A percentile compares a stretch with the other conserved stretches of the same genome.
phyloP scores from a whole-genome alignment of 2,329 filamentous ascomycete genomes.

The Aspergillus sp. region DNA sequence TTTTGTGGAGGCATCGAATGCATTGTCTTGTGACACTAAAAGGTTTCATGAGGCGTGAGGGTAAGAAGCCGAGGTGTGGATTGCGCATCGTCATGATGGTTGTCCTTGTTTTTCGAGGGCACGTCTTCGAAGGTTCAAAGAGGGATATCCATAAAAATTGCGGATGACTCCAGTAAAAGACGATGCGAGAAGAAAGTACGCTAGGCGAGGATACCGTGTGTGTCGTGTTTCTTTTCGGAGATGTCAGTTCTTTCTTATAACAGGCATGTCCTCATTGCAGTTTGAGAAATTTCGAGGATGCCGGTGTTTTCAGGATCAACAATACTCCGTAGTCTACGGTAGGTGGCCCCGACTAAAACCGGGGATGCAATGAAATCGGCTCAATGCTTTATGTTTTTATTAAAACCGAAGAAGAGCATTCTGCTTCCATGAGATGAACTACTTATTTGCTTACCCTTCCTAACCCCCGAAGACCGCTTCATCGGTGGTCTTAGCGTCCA shows the following conservation, averaged over 20 bases:
- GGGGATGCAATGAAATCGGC: too few species aligned
- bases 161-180: too few species aligned
- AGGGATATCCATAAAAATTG: not conserved
- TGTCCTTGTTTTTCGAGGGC: not conserved
- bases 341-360: not conserved
- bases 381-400: too few species aligned
- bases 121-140: not conserved
- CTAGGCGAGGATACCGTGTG: too few species aligned
- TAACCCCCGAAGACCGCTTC: too few species aligned
- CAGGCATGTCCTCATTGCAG: not conserved
- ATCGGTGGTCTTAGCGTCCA: too few species aligned
- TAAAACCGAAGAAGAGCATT: too few species aligned
- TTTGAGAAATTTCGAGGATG: constrained; percentile 24
- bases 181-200: too few species aligned
- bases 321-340: constrained; percentile 18
- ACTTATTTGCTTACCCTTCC: too few species aligned
- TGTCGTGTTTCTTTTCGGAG: too few species aligned
- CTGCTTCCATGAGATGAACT: too few species aligned
- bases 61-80: constrained; percentile 19
- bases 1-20: constrained; percentile 39
- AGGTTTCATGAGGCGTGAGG: constrained; percentile 20
- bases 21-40: constrained; percentile 24
- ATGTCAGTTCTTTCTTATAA: too few species aligned
- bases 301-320: constrained; percentile 23
- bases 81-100: constrained; percentile 26